phyloP scores from a whole-genome alignment of 2,329 filamentous ascomycete species.

The Aureobasidium uvarum region DNA sequence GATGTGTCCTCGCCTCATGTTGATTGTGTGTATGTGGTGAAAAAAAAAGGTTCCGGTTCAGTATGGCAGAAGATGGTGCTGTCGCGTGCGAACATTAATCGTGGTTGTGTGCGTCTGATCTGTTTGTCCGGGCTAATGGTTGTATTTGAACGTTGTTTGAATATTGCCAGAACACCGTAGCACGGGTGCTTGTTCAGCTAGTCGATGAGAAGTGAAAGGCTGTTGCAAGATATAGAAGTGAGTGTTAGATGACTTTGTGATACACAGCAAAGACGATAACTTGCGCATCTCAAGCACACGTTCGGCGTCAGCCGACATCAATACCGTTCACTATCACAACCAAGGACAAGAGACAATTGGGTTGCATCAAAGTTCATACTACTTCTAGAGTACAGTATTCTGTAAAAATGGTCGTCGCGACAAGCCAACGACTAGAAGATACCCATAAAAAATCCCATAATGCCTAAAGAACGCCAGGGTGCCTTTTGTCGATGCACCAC shows the following conservation, averaged over 20 bases:
- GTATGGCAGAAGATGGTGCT: background rate
- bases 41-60: background rate
- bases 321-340: background rate
- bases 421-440: conserved; percentile 18
- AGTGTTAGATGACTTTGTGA: background rate
- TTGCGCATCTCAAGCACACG: background rate
- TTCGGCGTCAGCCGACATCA: background rate
- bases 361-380: conserved; percentile 20
- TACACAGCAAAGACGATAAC: background rate
- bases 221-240: background rate
- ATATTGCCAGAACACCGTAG: background rate
- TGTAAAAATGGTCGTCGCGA: conserved; percentile 7
- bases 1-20: background rate
- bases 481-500: background rate
- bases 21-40: background rate
- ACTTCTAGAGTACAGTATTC: conserved; percentile 16
- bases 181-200: background rate
- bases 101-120: background rate
- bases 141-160: background rate
- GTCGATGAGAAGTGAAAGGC: background rate
- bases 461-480: conserved; percentile 10
- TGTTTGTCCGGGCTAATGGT: background rate
- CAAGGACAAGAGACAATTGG: background rate
- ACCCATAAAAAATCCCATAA: conserved; percentile 13
- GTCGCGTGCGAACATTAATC: background rate